A percentile compares a stretch with the other conserved stretches of the same genome.
These are phyloP conservation scores for Sporobolomyces pararoseus DNA, from an alignment of 768 basidiomycete species.

Conservation along the genomic window DNA sequence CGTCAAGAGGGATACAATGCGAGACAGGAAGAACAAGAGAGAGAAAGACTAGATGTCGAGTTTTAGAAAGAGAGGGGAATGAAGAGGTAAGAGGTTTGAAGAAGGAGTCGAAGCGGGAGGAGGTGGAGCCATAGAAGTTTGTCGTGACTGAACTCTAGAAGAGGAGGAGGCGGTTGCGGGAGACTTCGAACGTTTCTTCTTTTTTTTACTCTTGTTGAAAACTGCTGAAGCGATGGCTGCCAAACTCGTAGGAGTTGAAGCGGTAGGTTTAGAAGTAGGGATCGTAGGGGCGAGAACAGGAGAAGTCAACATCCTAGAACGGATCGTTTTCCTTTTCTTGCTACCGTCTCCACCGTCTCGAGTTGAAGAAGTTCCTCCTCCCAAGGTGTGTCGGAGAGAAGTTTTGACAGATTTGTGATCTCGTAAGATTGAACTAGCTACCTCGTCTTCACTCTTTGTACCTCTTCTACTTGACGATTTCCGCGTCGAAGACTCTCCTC, in stretches of 20 bases:
- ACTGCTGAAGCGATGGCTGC: not conserved
- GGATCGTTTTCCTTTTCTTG: constrained; percentile 16
- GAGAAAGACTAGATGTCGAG: not conserved
- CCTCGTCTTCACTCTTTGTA: not conserved
- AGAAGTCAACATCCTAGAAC: constrained; percentile 31
- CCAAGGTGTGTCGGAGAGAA: constrained; percentile 28
- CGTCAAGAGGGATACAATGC: no score
- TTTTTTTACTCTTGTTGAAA: constrained; percentile 14
- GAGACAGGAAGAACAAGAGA: not conserved
- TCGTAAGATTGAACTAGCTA: constrained; percentile 20
- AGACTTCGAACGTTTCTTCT: constrained; percentile 17
- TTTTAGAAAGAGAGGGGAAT: constrained; percentile 25
- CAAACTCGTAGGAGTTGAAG: not conserved
- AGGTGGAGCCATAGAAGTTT: not conserved
- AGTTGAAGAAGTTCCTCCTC: not conserved
- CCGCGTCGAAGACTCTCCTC: not conserved
- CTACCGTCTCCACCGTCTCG: not conserved
- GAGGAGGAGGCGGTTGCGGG: not conserved
- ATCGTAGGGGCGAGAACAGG: constrained; percentile 22
- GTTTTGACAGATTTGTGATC: constrained; percentile 26
- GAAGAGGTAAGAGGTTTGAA: constrained; percentile 15
- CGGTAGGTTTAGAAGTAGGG: not conserved
- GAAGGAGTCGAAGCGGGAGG: not conserved
- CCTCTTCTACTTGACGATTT: not conserved
- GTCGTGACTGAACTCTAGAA: not conserved